Base-by-base conservation (phyloP, 768 basidiomycete species). In the Austroboletus eburneus region DNA sequence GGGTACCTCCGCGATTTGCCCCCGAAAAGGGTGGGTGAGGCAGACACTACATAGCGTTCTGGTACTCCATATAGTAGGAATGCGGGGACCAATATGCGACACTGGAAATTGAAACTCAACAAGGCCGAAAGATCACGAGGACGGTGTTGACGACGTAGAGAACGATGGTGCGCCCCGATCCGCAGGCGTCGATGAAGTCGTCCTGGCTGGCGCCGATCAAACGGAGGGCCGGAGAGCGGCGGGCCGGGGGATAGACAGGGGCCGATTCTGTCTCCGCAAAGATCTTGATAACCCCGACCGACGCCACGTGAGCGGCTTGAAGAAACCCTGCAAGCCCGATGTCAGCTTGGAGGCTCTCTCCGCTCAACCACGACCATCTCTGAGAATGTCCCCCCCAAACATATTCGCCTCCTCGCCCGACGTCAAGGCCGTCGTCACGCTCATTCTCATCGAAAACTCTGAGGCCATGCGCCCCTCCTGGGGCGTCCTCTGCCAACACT, bases 361-460 rank as follows among this genome's bases (percentile, higher is more conserved):
- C 25, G 25, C 25, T 10, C 25, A 10, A 7, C 30, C 13, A 9
- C 30, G 9, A 32, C 17, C 51, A 20, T 37, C 32, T 41, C 22
- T 9, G 5, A n/a, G n/a, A n/a, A 48, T 54, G 54, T 17, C 51
- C 1, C 39, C 22, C 14, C 24, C 48, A 9, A 33, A 47, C 43
- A 63, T 64, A 42, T 65, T 64, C 55, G 7, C 52, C n/a, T 54
- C 51, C 33, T 9, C 52, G 2, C 47, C 56, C 6, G 34, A 46
- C 1, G 49, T 47, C 7, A 56, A 48, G 32, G 63, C 63, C 1
- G 53, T 64, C 46, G 51, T 64, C 39, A 65, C 71, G n/a, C 68
- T 79, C 42, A 55, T 80, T 49, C 66, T 82, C 48, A 70, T 81
- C 51, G 80, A 82, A 64, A 80, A 81, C 55, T 80, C 80, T 0